Conservation (phyloP, 805 yeast species). For the Wickerhamomyces alni region DNA sequence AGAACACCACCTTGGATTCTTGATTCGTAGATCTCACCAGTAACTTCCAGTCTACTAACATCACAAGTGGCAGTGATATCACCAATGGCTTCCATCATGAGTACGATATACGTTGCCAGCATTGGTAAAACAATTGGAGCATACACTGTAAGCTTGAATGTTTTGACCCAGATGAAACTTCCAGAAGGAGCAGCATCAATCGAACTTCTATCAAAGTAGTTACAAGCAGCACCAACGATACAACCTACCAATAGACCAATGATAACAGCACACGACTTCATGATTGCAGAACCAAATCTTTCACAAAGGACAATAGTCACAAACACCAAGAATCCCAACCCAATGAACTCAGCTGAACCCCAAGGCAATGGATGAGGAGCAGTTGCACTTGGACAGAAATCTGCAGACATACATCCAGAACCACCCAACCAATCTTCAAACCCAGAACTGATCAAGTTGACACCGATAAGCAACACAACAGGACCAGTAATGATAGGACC, state of each 20-base stretch:
- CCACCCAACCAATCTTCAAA: conserved; percentile 89
- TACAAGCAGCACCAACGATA: conserved; percentile 87
- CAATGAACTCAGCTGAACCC: conserved; percentile 86
- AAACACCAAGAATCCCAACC: conserved; percentile 81
- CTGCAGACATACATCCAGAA: conserved; percentile 45
- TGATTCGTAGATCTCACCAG: conserved; percentile 75
- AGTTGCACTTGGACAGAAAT: conserved; percentile 40
- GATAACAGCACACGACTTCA: conserved; percentile 92
- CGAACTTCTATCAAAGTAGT: conserved; percentile 56
- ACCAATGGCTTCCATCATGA: conserved; percentile 93
- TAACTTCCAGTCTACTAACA: conserved; percentile 79
- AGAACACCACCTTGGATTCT: conserved; percentile 90
- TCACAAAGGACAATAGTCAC: conserved; percentile 70
- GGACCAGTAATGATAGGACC: conserved; percentile 94
- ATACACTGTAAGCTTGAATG: conserved; percentile 69
- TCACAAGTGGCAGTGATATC: conserved; percentile 93
- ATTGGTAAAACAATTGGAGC: conserved; percentile 86
- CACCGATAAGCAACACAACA: conserved; percentile 81
- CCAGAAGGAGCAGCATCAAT: conserved; percentile 74
- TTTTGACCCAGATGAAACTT: conserved; percentile 83
- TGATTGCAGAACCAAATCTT: conserved; percentile 87
- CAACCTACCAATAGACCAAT: conserved; percentile 82
- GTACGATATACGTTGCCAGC: conserved; percentile 72
- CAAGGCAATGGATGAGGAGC: conserved; percentile 58
- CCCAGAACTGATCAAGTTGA: conserved; percentile 61